Evolutionary conservation across 2,329 filamentous ascomycete species (phyloP).

Genomic region (Pseudopyricularia cyperi): DNA sequence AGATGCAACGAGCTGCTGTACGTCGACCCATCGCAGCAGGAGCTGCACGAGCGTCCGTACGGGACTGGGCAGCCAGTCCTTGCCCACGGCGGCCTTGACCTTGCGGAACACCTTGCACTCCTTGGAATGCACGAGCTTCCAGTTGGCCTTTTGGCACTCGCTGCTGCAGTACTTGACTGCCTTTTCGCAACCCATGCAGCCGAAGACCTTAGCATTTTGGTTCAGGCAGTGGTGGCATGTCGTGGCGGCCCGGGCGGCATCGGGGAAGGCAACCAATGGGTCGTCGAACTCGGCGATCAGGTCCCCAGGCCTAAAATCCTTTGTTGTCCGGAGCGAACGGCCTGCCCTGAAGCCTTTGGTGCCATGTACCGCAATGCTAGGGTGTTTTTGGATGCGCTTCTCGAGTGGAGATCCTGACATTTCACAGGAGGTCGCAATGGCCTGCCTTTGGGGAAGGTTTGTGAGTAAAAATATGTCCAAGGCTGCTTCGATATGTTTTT

Average conservation of each 20-base stretch:
- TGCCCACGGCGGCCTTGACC: slow-evolving; percentile 18
- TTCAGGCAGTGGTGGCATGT: slow-evolving; percentile 38
- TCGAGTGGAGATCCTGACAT: background rate
- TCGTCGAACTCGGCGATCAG: slow-evolving; percentile 30
- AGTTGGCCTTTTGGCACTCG: slow-evolving; percentile 40
- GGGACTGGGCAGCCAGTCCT: slow-evolving; percentile 34
- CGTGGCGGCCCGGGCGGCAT: slow-evolving; percentile 22
- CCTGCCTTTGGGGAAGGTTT: too few relatives aligned
- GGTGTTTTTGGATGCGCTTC: background rate
- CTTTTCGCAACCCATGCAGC: slow-evolving; percentile 38
- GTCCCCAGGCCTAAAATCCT: slow-evolving; percentile 28
- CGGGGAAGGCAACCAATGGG: slow-evolving; percentile 33
- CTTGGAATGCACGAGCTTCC: slow-evolving; percentile 35
- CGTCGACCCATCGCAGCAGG: slow-evolving; percentile 22
- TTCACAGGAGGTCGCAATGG: too few relatives aligned
- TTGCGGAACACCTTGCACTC: slow-evolving; percentile 37
- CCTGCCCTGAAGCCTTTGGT: slow-evolving; percentile 2
- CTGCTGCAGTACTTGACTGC: slow-evolving; percentile 40
- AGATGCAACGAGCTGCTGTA: slow-evolving; percentile 17
- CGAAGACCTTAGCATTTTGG: slow-evolving; percentile 10
- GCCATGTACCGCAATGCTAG: background rate
- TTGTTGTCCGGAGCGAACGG: slow-evolving; percentile 31
- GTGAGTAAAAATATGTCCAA: too few relatives aligned
- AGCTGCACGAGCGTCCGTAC: slow-evolving; percentile 40
- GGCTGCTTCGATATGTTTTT: too few relatives aligned